These are phyloP conservation scores for Candolleomyces eurysporus DNA, from an alignment of 768 basidiomycete genomes.

Conservation along the genomic window DNA sequence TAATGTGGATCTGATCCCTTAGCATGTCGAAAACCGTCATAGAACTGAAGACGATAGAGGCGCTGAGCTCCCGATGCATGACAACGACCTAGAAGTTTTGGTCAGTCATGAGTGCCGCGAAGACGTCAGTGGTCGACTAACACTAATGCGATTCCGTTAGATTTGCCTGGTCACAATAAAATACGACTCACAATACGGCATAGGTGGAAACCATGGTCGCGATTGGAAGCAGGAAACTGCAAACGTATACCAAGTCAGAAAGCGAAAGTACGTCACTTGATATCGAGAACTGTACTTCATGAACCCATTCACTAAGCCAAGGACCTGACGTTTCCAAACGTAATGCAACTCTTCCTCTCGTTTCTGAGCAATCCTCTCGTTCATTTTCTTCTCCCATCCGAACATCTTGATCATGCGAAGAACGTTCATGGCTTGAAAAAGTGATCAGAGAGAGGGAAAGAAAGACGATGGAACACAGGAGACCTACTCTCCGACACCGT, in stretches of 20 bases:
- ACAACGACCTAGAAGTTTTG: conserved; percentile 18
- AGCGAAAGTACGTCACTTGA: too few relatives aligned
- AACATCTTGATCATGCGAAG: conserved; percentile 73
- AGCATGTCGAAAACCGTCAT: conserved; percentile 66
- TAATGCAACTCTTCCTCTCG: conserved; percentile 61
- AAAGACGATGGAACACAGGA: conserved; percentile 12
- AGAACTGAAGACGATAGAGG: conserved; percentile 48
- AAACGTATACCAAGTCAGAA: background rate
- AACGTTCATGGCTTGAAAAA: conserved; percentile 47
- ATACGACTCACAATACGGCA: conserved; percentile 44
- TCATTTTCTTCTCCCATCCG: conserved; percentile 61
- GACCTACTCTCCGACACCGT: conserved; percentile 54
- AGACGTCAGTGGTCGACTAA: background rate
- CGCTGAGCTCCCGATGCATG: conserved; percentile 35
- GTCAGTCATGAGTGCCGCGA: conserved; percentile 21
- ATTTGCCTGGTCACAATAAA: too few relatives aligned
- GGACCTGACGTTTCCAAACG: conserved; percentile 52
- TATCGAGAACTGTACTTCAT: conserved; percentile 44
- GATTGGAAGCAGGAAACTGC: conserved; percentile 58
- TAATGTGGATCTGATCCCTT: conserved; percentile 46
- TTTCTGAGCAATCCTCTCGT: conserved; percentile 51
- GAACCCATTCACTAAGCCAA: conserved; percentile 47
- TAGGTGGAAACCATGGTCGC: conserved; percentile 65
- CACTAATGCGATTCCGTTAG: background rate
- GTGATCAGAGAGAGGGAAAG: conserved; percentile 10